Evolutionary conservation across 768 basidiomycete species (phyloP).

Genomic region (Suillus cothurnatus): DNA sequence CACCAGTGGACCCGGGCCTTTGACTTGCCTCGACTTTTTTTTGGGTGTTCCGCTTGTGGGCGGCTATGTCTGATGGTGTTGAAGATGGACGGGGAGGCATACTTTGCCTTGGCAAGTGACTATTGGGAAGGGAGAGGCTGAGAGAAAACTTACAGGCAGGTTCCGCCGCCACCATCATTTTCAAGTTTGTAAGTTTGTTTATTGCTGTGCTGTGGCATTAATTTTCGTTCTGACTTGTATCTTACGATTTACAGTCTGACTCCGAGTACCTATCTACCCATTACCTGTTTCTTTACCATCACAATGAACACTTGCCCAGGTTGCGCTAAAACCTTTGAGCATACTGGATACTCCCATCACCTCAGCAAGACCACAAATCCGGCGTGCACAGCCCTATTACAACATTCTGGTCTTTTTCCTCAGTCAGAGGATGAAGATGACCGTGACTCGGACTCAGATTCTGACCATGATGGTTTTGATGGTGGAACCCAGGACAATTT

Average conservation of each 20-base stretch:
- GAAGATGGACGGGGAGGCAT: neutral
- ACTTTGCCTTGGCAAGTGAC: neutral
- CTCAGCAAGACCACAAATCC: conserved; percentile 4
- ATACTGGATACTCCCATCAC: conserved; percentile 1
- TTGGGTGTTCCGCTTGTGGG: neutral
- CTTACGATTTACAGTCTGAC: no score
- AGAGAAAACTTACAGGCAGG: neutral
- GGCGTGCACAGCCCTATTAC: neutral
- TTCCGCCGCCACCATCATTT: neutral
- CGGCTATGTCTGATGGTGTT: neutral
- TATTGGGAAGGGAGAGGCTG: neutral
- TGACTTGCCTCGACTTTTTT: neutral
- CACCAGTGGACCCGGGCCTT: neutral
- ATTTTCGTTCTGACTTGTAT: no score
- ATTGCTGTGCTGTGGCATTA: neutral
- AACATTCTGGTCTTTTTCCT: neutral
- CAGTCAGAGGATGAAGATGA: neutral
- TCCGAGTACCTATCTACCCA: no score
- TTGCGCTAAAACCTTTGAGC: neutral
- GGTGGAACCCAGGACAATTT: neutral
- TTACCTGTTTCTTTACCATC: neutral
- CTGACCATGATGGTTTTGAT: neutral
- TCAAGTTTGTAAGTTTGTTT: neutral
- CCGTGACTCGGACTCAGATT: no score
- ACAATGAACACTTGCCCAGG: conserved; percentile 3